Evolutionary conservation across 805 yeast species (phyloP), one percentile per base, ranked within the genome.

Genomic region (Zygosaccharomyces rouxii): DNA sequence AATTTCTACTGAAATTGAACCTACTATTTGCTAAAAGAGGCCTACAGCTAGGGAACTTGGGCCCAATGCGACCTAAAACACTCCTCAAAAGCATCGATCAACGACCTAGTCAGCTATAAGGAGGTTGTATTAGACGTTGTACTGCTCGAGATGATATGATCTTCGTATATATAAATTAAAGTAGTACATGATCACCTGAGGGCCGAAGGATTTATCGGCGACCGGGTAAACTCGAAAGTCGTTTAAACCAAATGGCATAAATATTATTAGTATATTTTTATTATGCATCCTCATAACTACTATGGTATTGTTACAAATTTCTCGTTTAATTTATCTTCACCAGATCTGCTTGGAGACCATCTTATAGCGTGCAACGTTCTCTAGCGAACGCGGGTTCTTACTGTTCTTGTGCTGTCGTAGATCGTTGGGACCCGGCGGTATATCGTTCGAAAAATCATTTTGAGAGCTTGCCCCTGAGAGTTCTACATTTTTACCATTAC

Each of bases 271-370:
- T 25, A 25, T 11, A 25, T 25, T 25, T 9, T 25, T 33, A 21
- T 18, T 33, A 9, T 14, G 5, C 16, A 33, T 14, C 37, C 10
- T 19, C 19, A 29, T 16, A 16, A 33, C 19, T 33, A 5, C 14
- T 7, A 3, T 33, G 9, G 19, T 16, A 5, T 10, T 14, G 19
- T 25, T 10, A 4, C 11, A 16, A 33, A 7, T 14, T 33, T 33
- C 18, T 33, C 18, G 14, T 14, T 33, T 33, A 16, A 33, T 16
- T 6, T 14, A 9, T 9, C 21, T 7, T 55, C 57, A 84, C 89
- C 90, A 85, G 16, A 85, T 85, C 47, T 81, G 65, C 59, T 85
- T 85, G n/a, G 89, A 81, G 1, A 80, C 76, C 92, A 85, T 86
- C 53, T 83, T 77, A 66, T 82, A 85, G 26, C 94, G 59, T 44